A percentile compares a stretch with the other conserved stretches of the same genome.
phyloP scores from a whole-genome alignment of 1,139 yeast species.

The Debaryomycetaceae sp. region DNA sequence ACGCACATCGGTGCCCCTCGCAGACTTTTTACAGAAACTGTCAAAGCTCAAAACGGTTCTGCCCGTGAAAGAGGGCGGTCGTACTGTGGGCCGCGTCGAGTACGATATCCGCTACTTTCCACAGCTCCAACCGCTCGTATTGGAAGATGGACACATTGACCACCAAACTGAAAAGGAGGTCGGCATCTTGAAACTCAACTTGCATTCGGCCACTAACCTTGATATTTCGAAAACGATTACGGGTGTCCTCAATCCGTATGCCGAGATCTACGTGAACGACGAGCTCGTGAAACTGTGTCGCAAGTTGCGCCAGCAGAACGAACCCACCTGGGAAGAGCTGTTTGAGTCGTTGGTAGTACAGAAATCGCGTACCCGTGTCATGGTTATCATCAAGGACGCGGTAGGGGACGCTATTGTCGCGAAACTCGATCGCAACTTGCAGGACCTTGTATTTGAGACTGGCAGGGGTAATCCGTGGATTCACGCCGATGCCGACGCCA shows the following conservation, averaged over 20 bases:
- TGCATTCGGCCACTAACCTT: conserved; percentile 64
- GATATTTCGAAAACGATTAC: conserved; percentile 53
- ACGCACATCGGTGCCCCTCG: conserved; percentile 42
- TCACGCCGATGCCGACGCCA: conserved; percentile 26
- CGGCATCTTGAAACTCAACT: conserved; percentile 60
- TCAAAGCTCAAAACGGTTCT: conserved; percentile 19
- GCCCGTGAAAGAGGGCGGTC: conserved; percentile 39
- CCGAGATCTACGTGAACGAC: conserved; percentile 50
- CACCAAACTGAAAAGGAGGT: conserved; percentile 46
- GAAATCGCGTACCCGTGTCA: conserved; percentile 43
- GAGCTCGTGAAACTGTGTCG: conserved; percentile 46
- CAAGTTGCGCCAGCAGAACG: conserved; percentile 53
- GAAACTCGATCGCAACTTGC: conserved; percentile 42
- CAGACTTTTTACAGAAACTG: conserved; percentile 47
- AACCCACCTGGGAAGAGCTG: conserved; percentile 60
- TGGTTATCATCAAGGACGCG: conserved; percentile 47
- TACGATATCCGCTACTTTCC: conserved; percentile 61
- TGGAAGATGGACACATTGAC: conserved; percentile 42
- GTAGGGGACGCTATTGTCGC: conserved; percentile 40
- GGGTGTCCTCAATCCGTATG: conserved; percentile 64
- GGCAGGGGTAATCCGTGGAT: conserved; percentile 44
- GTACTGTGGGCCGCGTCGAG: conserved; percentile 46
- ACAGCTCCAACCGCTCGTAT: conserved; percentile 32
- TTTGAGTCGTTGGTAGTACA: conserved; percentile 52
- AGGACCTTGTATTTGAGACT: conserved; percentile 42